These are phyloP conservation scores for Halocafeteria seosinensis DNA, from an alignment of 108 stramenopile genomes.

Conservation along the genomic window DNA sequence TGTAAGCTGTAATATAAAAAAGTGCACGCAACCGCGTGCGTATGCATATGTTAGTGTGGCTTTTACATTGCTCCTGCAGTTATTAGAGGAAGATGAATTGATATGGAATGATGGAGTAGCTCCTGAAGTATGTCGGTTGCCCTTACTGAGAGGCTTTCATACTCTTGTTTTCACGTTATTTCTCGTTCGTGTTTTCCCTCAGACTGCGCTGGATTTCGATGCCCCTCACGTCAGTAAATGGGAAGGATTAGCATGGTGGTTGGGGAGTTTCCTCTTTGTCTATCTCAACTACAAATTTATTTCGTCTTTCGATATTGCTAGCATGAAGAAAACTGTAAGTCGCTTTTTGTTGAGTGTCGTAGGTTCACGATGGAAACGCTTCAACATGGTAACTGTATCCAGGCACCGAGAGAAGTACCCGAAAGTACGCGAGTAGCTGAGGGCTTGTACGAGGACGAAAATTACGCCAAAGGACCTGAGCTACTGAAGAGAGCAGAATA, in stretches of 20 bases:
- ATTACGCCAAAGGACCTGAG: not conserved
- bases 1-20: too few relatives aligned
- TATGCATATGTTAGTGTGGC: too few relatives aligned
- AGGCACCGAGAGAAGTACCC: not conserved
- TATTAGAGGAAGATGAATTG: constrained; percentile 72
- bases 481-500: not conserved
- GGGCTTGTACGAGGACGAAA: not conserved
- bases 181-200: too few relatives aligned
- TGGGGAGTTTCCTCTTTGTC: constrained; percentile 58
- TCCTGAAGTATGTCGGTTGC: too few relatives aligned
- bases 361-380: too few relatives aligned
- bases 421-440: not conserved
- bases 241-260: constrained; percentile 56
- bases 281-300: not conserved
- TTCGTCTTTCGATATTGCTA: not conserved
- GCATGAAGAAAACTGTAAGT: not conserved
- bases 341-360: too few relatives aligned
- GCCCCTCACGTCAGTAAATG: constrained; percentile 57
- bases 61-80: constrained; percentile 28
- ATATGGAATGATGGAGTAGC: constrained; percentile 90
- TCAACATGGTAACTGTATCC: too few relatives aligned
- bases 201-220: constrained; percentile 79
- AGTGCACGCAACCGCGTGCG: too few relatives aligned
- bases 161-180: too few relatives aligned
- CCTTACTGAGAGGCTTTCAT: too few relatives aligned